phyloP scores from a whole-genome alignment of 805 yeast species.

The Ogataea methylovora region DNA sequence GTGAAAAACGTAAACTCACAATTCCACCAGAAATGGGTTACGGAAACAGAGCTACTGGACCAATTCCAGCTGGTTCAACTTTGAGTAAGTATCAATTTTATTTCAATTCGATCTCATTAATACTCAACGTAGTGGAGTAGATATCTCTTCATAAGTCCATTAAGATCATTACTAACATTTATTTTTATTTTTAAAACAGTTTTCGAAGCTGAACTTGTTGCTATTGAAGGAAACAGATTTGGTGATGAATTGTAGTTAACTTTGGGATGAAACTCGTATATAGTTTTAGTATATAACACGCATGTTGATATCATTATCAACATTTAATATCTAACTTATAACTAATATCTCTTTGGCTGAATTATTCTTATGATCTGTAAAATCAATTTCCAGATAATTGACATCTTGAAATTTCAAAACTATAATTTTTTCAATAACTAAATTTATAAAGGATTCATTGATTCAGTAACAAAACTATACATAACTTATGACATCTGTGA shows the following conservation, averaged over 20 bases:
- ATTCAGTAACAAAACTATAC: no score
- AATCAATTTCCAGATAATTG: no score
- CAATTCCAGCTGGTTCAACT: conserved; percentile 73
- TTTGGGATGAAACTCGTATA: no score
- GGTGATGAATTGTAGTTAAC: neutral
- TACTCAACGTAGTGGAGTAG: neutral
- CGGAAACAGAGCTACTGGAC: conserved; percentile 68
- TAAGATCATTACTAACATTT: conserved; percentile 6
- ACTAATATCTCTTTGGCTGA: no score
- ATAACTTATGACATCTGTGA: no score
- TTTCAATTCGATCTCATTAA: neutral
- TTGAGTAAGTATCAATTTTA: conserved; percentile 22
- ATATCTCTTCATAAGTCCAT: neutral
- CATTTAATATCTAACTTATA: no score
- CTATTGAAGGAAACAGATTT: conserved; percentile 21
- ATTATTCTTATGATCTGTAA: no score
- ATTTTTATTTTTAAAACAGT: conserved; percentile 15
- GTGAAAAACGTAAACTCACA: conserved; percentile 71
- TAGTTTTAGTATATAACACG: no score
- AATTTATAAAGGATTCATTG: no score
- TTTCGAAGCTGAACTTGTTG: conserved; percentile 60
- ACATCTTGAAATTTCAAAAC: no score
- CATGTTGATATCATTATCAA: no score
- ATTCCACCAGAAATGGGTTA: conserved; percentile 78
- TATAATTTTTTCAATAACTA: no score